phyloP scores from a whole-genome alignment of 2,329 filamentous ascomycete genomes.

The Thielaviopsis populi region DNA sequence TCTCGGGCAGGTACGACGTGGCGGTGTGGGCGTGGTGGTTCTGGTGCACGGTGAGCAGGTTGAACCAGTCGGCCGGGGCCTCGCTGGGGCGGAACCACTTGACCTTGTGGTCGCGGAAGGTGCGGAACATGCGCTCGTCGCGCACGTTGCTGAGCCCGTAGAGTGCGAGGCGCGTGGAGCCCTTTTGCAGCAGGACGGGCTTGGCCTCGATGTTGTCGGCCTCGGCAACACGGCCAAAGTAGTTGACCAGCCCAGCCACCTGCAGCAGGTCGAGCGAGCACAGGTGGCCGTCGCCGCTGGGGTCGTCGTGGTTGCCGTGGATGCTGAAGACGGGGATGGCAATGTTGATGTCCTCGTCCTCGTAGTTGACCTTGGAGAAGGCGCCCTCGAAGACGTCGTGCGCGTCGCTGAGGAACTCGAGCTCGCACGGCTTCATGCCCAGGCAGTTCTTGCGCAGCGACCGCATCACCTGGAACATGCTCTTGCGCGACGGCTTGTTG shows the following conservation, averaged over 20 bases:
- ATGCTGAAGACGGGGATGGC: slow-evolving; percentile 97
- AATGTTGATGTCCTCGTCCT: slow-evolving; percentile 92
- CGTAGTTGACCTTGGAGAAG: slow-evolving; percentile 93
- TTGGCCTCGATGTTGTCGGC: slow-evolving; percentile 88
- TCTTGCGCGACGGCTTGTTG: slow-evolving; percentile 89
- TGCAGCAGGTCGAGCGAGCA: slow-evolving; percentile 86
- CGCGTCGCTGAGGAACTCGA: slow-evolving; percentile 88
- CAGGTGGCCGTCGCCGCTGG: slow-evolving; percentile 85
- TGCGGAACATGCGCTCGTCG: slow-evolving; percentile 86
- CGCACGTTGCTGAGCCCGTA: slow-evolving; percentile 94
- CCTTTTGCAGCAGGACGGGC: slow-evolving; percentile 85
- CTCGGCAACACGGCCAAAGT: slow-evolving; percentile 83
- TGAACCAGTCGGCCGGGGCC: slow-evolving; percentile 66
- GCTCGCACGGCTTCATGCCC: slow-evolving; percentile 85
- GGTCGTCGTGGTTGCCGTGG: slow-evolving; percentile 96
- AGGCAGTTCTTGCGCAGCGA: slow-evolving; percentile 85
- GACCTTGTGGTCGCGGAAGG: slow-evolving; percentile 83
- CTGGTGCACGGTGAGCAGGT: slow-evolving; percentile 85
- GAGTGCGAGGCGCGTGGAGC: slow-evolving; percentile 76
- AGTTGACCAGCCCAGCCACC: slow-evolving; percentile 83
- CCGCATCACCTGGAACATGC: slow-evolving; percentile 95
- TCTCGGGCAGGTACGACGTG: slow-evolving; percentile 88
- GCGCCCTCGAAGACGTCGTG: slow-evolving; percentile 79
- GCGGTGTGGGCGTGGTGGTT: slow-evolving; percentile 88
- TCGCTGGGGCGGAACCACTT: slow-evolving; percentile 58